Conservation (phyloP, 495 filamentous ascomycete genomes). For the Hypoxylon intermedium region DNA sequence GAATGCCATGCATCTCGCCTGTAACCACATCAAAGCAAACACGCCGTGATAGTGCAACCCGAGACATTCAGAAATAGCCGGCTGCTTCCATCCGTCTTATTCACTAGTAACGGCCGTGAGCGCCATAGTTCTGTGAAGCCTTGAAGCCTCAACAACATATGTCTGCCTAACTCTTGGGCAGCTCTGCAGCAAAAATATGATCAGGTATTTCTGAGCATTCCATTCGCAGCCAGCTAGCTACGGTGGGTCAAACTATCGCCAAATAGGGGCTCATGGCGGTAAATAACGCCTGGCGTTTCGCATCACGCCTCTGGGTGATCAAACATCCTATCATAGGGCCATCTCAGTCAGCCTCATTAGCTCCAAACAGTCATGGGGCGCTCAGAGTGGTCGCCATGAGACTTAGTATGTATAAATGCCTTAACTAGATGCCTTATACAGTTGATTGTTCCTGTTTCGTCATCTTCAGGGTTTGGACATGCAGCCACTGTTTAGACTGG, state of each 20-base stretch:
- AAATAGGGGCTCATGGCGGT: background rate
- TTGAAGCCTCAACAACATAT: background rate
- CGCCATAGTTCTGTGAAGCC: background rate
- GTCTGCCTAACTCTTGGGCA: too few species aligned
- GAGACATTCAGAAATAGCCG: conserved; percentile 32
- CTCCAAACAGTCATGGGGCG: too few species aligned
- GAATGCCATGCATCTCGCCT: conserved; percentile 35
- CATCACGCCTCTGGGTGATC: background rate
- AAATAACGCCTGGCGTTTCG: background rate
- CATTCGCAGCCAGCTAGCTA: conserved; percentile 1
- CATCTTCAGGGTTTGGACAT: too few species aligned
- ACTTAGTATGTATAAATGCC: too few species aligned
- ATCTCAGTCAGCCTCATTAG: conserved; percentile 2
- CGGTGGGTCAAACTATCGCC: background rate
- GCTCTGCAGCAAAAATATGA: too few species aligned
- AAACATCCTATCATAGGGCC: background rate
- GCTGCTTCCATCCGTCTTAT: conserved; percentile 24
- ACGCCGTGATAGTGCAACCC: conserved; percentile 9
- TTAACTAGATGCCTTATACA: too few species aligned
- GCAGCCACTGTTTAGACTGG: too few species aligned
- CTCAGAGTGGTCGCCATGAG: too few species aligned
- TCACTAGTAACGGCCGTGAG: conserved; percentile 20
- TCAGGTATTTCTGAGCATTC: too few species aligned
- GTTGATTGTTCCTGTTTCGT: too few species aligned
- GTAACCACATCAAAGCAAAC: conserved; percentile 15